Percentiles rank a stretch among this genome's conserved stretches.
Evolutionary conservation across 192 early-diverging fungal species (phyloP).

Genomic region (Linnemannia elongata): DNA sequence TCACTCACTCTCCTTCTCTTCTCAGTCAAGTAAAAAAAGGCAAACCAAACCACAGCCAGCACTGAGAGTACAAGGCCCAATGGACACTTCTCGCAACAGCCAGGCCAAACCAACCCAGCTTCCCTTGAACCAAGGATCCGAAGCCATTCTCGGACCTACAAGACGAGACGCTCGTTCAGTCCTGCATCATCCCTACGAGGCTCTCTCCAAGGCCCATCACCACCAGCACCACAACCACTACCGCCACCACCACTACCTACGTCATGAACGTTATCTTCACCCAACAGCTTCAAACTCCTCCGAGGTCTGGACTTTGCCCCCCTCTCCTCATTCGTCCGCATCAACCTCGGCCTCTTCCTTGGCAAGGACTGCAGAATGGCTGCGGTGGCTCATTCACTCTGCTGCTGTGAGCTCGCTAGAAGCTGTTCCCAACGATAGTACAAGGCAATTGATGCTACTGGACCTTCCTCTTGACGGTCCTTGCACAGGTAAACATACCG

Average conservation of each 20-base stretch:
- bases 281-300: not conserved
- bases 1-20: not conserved
- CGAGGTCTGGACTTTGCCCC: not conserved
- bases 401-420: slow-evolving; percentile 1
- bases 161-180: slow-evolving; percentile 1
- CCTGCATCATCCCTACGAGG: slow-evolving; percentile 4
- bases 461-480: not conserved
- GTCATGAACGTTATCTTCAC: not conserved
- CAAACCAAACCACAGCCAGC: not conserved
- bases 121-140: not conserved
- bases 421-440: not conserved
- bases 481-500: slow-evolving; percentile 12
- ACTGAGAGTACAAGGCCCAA: not conserved
- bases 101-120: not conserved
- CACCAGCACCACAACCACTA: not conserved
- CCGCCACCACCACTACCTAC: slow-evolving; percentile 12
- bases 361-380: not conserved
- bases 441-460: slow-evolving; percentile 9
- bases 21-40: not conserved
- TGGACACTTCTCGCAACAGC: not conserved
- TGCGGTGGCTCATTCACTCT: slow-evolving; percentile 21
- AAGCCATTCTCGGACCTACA: not conserved
- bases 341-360: not conserved
- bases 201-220: slow-evolving; percentile 2
- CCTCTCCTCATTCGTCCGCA: not conserved